Conservation (phyloP, 192 early-diverging fungal species). For the Gamsiella multidivaricata region DNA sequence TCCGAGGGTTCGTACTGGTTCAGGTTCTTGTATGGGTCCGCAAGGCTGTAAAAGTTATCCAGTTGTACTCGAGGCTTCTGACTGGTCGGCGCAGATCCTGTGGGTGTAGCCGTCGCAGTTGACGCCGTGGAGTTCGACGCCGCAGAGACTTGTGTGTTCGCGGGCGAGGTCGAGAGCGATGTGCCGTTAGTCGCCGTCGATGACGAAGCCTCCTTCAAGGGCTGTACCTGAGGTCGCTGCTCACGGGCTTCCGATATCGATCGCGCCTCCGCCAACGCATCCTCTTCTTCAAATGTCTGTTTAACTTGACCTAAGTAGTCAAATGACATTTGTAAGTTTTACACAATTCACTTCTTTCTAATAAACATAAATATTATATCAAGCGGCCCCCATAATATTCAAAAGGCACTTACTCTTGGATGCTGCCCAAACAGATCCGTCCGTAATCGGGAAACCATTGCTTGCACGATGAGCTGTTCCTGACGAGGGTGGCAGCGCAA, state of each 20-base stretch:
- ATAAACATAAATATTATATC: too few relatives aligned
- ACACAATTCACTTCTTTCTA: too few relatives aligned
- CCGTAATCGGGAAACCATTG: slow-evolving; percentile 4
- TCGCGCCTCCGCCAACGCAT: not conserved
- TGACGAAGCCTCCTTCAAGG: slow-evolving; percentile 30
- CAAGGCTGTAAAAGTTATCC: slow-evolving; percentile 43
- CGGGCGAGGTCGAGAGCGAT: slow-evolving; percentile 17
- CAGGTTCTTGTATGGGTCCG: slow-evolving; percentile 43
- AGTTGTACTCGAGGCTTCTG: slow-evolving; percentile 26
- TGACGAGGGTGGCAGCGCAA: not conserved
- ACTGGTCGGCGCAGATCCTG: too few relatives aligned
- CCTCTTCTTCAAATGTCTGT: slow-evolving; percentile 3
- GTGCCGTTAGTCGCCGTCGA: slow-evolving; percentile 19
- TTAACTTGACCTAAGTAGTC: not conserved
- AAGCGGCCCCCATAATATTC: too few relatives aligned
- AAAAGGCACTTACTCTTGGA: slow-evolving; percentile 30
- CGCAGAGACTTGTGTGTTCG: not conserved
- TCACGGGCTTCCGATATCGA: not conserved
- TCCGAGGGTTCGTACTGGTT: slow-evolving; percentile 34
- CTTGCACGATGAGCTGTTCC: not conserved
- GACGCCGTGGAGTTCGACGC: not conserved
- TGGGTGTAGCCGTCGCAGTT: not conserved
- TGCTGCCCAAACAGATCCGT: slow-evolving; percentile 10
- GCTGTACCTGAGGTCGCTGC: slow-evolving; percentile 9
- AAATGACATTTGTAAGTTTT: too few relatives aligned